phyloP scores from a whole-genome alignment of 2,329 filamentous ascomycete species.

The Clonostachys chloroleuca region DNA sequence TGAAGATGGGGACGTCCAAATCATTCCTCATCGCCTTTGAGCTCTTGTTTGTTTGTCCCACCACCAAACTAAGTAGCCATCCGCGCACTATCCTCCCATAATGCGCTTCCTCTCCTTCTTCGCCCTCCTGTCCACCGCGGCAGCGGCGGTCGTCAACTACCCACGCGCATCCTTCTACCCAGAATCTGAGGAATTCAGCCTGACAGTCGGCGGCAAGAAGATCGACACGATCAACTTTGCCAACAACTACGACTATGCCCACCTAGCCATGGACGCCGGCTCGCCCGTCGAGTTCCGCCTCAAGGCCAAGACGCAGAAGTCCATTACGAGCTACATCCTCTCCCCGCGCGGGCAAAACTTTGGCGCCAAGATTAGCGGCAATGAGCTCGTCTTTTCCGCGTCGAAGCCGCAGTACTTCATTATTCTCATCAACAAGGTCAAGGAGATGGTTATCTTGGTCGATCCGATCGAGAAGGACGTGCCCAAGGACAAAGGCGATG shows the following conservation, averaged over 20 bases:
- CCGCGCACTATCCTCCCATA: no score
- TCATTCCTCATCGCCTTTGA: no score
- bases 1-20: no score
- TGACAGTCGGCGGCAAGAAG: not conserved
- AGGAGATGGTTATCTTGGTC: constrained; percentile 1
- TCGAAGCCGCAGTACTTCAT: constrained; percentile 1
- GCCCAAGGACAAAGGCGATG: not conserved
- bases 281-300: not conserved
- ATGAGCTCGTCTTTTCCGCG: constrained; percentile 1
- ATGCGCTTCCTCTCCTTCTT: no score
- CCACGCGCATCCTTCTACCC: not conserved
- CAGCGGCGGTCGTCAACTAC: not conserved
- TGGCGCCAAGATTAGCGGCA: not conserved
- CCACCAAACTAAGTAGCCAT: no score
- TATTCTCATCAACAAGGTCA: constrained; percentile 1
- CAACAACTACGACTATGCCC: constrained; percentile 1
- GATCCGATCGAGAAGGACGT: constrained; percentile 1
- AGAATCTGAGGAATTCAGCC: not conserved
- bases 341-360: not conserved
- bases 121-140: no score
- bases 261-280: constrained; percentile 1
- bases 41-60: no score
- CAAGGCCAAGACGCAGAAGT: not conserved
- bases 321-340: not conserved
- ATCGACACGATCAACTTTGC: constrained; percentile 1